phyloP scores from a whole-genome alignment of 495 filamentous ascomycete genomes.

The Parachaetomium inaequale region DNA sequence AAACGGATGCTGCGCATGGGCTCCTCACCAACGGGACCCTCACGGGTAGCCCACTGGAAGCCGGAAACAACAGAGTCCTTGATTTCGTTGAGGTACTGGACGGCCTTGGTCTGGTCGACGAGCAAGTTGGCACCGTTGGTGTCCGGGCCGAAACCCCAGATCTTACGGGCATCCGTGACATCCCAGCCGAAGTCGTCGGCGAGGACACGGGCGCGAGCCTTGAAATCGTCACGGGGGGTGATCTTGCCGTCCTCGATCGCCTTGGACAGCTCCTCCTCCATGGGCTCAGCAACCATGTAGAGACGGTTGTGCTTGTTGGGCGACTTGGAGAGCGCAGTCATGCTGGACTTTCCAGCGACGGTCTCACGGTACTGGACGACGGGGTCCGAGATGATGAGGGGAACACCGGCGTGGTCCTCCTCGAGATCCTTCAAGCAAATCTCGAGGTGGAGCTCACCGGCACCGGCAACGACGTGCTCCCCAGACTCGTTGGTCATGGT shows the following conservation, averaged over 20 bases:
- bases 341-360: constrained; percentile 74
- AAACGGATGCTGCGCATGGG: constrained; percentile 95
- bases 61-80: constrained; percentile 99
- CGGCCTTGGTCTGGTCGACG: constrained; percentile 99
- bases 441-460: constrained; percentile 98
- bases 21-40: constrained; percentile 97
- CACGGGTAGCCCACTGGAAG: constrained; percentile 99
- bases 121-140: constrained; percentile 97
- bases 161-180: constrained; percentile 99
- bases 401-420: constrained; percentile 98
- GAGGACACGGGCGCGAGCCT: constrained; percentile 92
- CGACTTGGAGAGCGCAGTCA: constrained; percentile 97
- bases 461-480: constrained; percentile 98
- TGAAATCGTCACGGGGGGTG: constrained; percentile 96
- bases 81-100: constrained; percentile 99
- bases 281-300: constrained; percentile 85
- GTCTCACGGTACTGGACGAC: constrained; percentile 98
- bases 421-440: constrained; percentile 99
- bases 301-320: constrained; percentile 99
- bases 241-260: constrained; percentile 93
- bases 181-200: constrained; percentile 99
- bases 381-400: constrained; percentile 92
- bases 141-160: constrained; percentile 99
- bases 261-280: constrained; percentile 83
- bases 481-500: constrained; percentile 83